These are phyloP conservation scores for Sophora flavescens DNA, from an alignment of 306 rosid species.

Conservation along the genomic window DNA sequence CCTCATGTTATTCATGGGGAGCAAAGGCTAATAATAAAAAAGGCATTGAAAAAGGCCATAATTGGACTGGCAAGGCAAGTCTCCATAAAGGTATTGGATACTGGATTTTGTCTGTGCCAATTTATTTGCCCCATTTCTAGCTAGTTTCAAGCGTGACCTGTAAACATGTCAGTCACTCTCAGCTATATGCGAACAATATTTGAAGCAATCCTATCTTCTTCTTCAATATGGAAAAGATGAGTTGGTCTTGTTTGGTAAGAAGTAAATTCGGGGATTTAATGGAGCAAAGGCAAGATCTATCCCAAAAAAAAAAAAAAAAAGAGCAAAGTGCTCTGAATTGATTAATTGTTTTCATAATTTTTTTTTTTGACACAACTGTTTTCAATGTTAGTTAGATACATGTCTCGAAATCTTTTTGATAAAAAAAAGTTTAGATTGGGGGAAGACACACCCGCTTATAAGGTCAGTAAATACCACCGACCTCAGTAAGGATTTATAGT, in stretches of 20 bases:
- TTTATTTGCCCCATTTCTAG: background rate
- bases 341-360: background rate
- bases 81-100: background rate
- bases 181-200: background rate
- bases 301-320: too few species aligned
- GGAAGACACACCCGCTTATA: too few species aligned
- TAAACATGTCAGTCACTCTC: background rate
- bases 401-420: too few species aligned
- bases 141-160: slow-evolving; percentile 17
- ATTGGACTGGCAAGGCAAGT: slow-evolving; percentile 25
- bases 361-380: too few species aligned
- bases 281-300: background rate
- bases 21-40: slow-evolving; percentile 5
- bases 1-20: background rate
- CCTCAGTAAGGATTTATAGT: too few species aligned
- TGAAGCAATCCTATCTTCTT: slow-evolving; percentile 18
- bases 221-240: slow-evolving; percentile 8
- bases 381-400: too few species aligned
- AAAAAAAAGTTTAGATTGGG: too few species aligned
- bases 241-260: slow-evolving; percentile 42
- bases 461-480: too few species aligned
- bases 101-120: background rate
- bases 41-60: slow-evolving; percentile 15
- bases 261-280: slow-evolving; percentile 4
- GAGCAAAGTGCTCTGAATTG: background rate